These are phyloP conservation scores for Delitschia confertaspora DNA, from an alignment of 495 filamentous ascomycete species.

Conservation along the genomic window DNA sequence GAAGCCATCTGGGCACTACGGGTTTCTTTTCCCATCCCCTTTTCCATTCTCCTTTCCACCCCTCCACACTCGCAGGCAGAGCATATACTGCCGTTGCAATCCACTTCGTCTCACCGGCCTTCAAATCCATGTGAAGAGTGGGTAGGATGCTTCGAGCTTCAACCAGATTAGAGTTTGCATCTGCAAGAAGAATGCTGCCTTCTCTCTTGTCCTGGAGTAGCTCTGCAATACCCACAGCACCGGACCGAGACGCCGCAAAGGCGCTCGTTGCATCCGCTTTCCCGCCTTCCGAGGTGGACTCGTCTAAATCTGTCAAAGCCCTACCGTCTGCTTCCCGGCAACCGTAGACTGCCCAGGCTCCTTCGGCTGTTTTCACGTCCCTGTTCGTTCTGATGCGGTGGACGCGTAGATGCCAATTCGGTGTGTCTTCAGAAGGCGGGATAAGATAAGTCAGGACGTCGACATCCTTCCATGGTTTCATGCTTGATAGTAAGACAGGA, in stretches of 20 bases:
- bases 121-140: constrained; percentile 42
- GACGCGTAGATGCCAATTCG: constrained; percentile 25
- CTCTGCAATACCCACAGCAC: constrained; percentile 62
- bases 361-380: constrained; percentile 23
- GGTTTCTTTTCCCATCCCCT: constrained; percentile 28
- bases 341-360: constrained; percentile 58
- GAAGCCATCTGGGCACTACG: constrained; percentile 17
- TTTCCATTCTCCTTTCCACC: constrained; percentile 24
- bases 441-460: constrained; percentile 27
- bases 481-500: constrained; percentile 55
- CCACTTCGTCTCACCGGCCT: constrained; percentile 37
- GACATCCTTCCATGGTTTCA: constrained; percentile 37
- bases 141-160: constrained; percentile 62
- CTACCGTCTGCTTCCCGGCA: constrained; percentile 50
- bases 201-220: constrained; percentile 39
- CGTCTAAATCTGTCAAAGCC: constrained; percentile 29
- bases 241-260: constrained; percentile 54
- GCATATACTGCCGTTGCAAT: constrained; percentile 45
- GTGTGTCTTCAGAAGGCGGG: constrained; percentile 22
- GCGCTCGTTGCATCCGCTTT: constrained; percentile 43
- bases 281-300: constrained; percentile 51
- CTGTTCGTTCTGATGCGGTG: constrained; percentile 17
- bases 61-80: constrained; percentile 20
- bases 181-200: constrained; percentile 58
- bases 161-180: constrained; percentile 69